Conservation (phyloP, 805 yeast genomes). For the Dipodascus geniculatus region DNA sequence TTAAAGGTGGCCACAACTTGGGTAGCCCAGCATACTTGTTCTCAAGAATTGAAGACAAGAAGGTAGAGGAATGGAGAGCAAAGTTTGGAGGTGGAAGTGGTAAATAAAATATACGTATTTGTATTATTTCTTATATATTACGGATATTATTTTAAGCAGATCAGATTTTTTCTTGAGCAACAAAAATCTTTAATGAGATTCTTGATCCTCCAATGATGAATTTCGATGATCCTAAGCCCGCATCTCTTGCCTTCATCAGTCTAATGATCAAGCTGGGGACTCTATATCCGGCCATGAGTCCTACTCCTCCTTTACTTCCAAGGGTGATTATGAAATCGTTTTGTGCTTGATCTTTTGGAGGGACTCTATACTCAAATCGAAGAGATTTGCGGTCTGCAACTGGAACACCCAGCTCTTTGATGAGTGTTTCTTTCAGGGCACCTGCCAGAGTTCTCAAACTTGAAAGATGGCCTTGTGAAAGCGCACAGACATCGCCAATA, state of each 20-base stretch:
- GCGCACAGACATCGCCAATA: slow-evolving; percentile 13
- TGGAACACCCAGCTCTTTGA: slow-evolving; percentile 7
- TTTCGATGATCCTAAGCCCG: not conserved
- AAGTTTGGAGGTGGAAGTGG: slow-evolving; percentile 60
- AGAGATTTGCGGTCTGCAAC: not conserved
- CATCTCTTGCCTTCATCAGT: slow-evolving; percentile 9
- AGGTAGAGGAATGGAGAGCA: slow-evolving; percentile 76
- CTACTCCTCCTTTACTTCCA: slow-evolving; percentile 14
- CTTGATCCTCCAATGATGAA: slow-evolving; percentile 4
- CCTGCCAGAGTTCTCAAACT: slow-evolving; percentile 4
- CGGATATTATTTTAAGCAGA: no score
- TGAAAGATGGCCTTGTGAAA: slow-evolving; percentile 6
- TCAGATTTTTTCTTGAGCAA: not conserved
- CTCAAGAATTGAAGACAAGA: slow-evolving; percentile 81
- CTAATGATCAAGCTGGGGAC: slow-evolving; percentile 12
- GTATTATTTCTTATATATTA: no score
- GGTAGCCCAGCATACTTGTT: slow-evolving; percentile 88
- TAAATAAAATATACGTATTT: not conserved
- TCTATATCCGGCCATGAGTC: slow-evolving; percentile 10
- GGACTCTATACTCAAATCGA: slow-evolving; percentile 2
- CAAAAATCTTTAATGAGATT: not conserved
- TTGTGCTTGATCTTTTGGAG: not conserved
- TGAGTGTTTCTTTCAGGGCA: slow-evolving; percentile 5
- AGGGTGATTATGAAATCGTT: slow-evolving; percentile 10
- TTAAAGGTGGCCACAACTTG: slow-evolving; percentile 74